phyloP scores from a whole-genome alignment of 2,329 filamentous ascomycete species.

The Colletotrichum destructivum region DNA sequence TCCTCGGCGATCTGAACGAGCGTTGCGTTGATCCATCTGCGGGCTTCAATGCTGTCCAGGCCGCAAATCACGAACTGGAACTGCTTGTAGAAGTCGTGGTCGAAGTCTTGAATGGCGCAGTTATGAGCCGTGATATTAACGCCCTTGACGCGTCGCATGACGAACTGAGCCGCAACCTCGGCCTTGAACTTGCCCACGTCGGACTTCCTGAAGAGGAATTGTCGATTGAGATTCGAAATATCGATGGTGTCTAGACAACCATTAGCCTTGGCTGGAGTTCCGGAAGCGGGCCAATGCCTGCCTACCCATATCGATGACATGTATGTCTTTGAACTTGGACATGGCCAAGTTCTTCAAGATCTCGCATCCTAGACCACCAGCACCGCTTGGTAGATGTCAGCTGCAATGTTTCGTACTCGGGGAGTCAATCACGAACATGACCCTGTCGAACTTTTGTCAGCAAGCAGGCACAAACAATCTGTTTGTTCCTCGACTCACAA shows the following conservation, averaged over 20 bases:
- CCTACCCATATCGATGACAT: slow-evolving; percentile 98
- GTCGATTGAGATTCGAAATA: slow-evolving; percentile 96
- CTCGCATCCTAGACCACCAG: slow-evolving; percentile 94
- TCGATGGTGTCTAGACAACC: slow-evolving; percentile 87
- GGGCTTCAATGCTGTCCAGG: slow-evolving; percentile 95
- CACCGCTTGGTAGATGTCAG: slow-evolving; percentile 74
- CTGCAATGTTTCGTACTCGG: slow-evolving; percentile 36
- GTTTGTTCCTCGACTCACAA: slow-evolving; percentile 67
- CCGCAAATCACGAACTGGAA: slow-evolving; percentile 96
- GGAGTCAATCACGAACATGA: slow-evolving; percentile 61
- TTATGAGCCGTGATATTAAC: slow-evolving; percentile 96
- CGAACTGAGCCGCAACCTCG: slow-evolving; percentile 91
- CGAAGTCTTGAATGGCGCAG: slow-evolving; percentile 96
- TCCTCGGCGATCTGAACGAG: slow-evolving; percentile 91
- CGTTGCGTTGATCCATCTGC: slow-evolving; percentile 98
- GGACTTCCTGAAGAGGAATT: slow-evolving; percentile 92
- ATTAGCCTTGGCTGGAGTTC: slow-evolving; percentile 25
- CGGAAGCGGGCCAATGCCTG: slow-evolving; percentile 55
- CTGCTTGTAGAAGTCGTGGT: slow-evolving; percentile 96
- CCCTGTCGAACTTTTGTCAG: slow-evolving; percentile 55
- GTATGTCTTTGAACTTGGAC: slow-evolving; percentile 95
- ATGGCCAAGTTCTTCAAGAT: slow-evolving; percentile 96
- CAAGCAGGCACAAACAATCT: slow-evolving; percentile 1
- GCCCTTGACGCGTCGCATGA: slow-evolving; percentile 89
- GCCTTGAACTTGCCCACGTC: slow-evolving; percentile 97